Percentiles rank a stretch among this genome's conserved stretches.
Conservation (phyloP, 2,329 filamentous ascomycete genomes). For the Trichoderma gracile region DNA sequence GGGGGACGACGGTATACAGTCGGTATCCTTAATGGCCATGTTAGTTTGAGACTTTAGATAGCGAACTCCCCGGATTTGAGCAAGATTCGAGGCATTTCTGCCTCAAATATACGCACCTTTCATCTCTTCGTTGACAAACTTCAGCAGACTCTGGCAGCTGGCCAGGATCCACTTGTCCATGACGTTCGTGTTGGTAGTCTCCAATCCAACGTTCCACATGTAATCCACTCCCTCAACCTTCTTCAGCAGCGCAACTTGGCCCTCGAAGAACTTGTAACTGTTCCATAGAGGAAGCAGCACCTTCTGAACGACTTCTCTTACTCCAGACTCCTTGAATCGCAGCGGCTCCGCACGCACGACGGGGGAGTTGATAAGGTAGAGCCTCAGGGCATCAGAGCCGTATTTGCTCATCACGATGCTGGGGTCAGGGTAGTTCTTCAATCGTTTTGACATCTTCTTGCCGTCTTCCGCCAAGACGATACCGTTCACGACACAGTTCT, state of each 20-base stretch:
- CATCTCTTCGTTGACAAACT: constrained; percentile 95
- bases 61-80: no score
- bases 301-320: constrained; percentile 92
- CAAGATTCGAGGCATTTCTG: not conserved
- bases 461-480: constrained; percentile 92
- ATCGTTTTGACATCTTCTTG: constrained; percentile 97
- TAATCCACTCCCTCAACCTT: constrained; percentile 80
- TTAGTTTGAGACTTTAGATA: not conserved
- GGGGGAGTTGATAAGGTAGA: constrained; percentile 97
- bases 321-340: constrained; percentile 85
- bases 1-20: constrained; percentile 87
- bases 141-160: constrained; percentile 84
- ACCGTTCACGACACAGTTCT: constrained; percentile 95
- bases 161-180: constrained; percentile 97
- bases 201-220: constrained; percentile 73
- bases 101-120: constrained; percentile 54
- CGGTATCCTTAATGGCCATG: constrained; percentile 57
- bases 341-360: constrained; percentile 90
- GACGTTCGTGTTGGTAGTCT: constrained; percentile 79
- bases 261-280: constrained; percentile 94
- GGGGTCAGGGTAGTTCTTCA: constrained; percentile 96
- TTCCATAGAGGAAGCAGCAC: constrained; percentile 93
- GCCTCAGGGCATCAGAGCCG: constrained; percentile 84
- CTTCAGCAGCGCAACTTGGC: constrained; percentile 81
- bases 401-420: constrained; percentile 80